phyloP scores from a whole-genome alignment of 1,139 yeast species.

The Torulaspora globosa region DNA sequence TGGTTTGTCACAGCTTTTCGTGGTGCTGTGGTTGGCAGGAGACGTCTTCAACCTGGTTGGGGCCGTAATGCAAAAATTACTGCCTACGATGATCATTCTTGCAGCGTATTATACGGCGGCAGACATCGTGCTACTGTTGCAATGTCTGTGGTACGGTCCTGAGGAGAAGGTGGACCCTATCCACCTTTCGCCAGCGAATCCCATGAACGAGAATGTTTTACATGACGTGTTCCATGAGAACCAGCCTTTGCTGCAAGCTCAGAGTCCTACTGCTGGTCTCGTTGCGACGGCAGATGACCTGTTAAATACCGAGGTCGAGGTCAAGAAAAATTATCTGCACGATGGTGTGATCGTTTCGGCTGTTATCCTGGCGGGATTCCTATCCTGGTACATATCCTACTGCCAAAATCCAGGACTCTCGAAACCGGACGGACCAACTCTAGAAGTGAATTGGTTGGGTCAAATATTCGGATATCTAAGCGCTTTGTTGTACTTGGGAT shows the following conservation, averaged over 20 bases:
- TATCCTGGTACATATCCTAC: conserved; percentile 81
- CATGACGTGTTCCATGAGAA: conserved; percentile 48
- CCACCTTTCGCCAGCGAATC: conserved; percentile 87
- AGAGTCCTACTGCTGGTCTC: conserved; percentile 15
- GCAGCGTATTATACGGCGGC: conserved; percentile 92
- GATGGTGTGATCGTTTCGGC: conserved; percentile 62
- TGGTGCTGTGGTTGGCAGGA: conserved; percentile 82
- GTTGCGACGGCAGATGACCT: conserved; percentile 22
- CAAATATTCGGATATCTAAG: conserved; percentile 91
- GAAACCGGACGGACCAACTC: conserved; percentile 31
- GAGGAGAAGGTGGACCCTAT: conserved; percentile 60
- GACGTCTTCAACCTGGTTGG: conserved; percentile 90
- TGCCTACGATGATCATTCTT: conserved; percentile 87
- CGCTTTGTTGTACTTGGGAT: conserved; percentile 79
- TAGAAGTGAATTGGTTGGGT: conserved; percentile 68
- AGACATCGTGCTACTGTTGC: conserved; percentile 75
- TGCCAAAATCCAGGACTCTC: conserved; percentile 36
- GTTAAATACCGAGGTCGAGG: conserved; percentile 6
- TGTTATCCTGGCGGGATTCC: conserved; percentile 70
- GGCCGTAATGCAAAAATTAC: conserved; percentile 77
- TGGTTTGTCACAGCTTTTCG: conserved; percentile 78
- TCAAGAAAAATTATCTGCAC: conserved; percentile 26
- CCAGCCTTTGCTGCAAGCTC: conserved; percentile 36
- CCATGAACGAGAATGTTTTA: conserved; percentile 64
- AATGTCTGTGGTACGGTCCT: conserved; percentile 70